phyloP scores from a whole-genome alignment of 371 early-diverging fungal genomes.

The Actinomortierella ambigua region DNA sequence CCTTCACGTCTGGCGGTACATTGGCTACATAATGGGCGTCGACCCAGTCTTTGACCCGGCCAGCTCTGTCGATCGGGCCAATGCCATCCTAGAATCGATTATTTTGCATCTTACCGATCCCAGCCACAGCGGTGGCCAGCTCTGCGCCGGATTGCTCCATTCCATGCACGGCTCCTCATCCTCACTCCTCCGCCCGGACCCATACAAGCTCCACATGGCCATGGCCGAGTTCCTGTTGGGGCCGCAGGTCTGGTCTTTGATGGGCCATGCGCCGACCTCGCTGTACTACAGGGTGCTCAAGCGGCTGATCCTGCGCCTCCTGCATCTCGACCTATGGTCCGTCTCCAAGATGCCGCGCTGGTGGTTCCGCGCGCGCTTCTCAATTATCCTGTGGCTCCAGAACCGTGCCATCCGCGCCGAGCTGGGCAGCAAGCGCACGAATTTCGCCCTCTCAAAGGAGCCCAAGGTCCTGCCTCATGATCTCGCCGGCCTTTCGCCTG shows the following conservation, averaged over 20 bases:
- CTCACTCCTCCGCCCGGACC: conserved; percentile 3
- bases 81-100: conserved; percentile 19
- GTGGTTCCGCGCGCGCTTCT: conserved; percentile 15
- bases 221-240: conserved; percentile 20
- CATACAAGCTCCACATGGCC: conserved; percentile 22
- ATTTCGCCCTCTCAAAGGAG: too few species aligned
- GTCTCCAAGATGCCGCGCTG: conserved; percentile 4
- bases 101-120: conserved; percentile 18
- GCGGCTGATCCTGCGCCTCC: not conserved
- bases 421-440: too few species aligned
- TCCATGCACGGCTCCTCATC: not conserved
- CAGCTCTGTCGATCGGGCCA: conserved; percentile 4
- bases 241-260: conserved; percentile 15
- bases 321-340: conserved; percentile 17
- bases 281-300: conserved; percentile 3
- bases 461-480: too few species aligned
- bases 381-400: too few species aligned
- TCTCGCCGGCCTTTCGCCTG: too few species aligned
- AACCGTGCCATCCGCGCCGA: too few species aligned
- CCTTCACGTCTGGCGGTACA: conserved; percentile 34
- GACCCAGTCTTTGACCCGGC: conserved; percentile 17
- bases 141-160: conserved; percentile 6
- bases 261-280: conserved; percentile 9
- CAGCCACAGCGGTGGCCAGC: conserved; percentile 6
- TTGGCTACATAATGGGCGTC: conserved; percentile 31